Evolutionary conservation across 768 basidiomycete species (phyloP), one percentile per base, ranked within the genome.

Genomic region (Boletus rex-veris): DNA sequence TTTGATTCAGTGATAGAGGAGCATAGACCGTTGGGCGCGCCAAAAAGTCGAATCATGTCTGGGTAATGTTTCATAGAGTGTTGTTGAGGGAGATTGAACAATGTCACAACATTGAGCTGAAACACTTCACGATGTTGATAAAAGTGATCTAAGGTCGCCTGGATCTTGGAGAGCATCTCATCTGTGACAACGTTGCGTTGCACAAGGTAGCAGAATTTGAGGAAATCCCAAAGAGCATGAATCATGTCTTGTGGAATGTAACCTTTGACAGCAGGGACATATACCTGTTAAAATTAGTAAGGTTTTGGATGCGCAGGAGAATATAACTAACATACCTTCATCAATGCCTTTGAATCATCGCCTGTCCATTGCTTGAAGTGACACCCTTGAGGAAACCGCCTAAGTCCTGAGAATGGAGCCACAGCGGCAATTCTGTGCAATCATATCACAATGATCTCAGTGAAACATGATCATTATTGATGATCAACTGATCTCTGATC

Each of bases 171-270:
- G 1, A 39, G 7, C 1, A 2, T 31, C 6, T 3, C 12, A 5
- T 41, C 26, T 0, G 21, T 47, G 12, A 53, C 42, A 6, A 18
- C 5, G 2, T 48, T 41, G 9, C 2, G 12, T 2, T 4, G 2
- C 1, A 37, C 18, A 5, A 31, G 14, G 11, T 44, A 54, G 4
- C 47, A 43, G 19, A 48, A 48, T 2, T 54, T 26, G 0, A 49
- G 28, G 5, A 54, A 28, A 1, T 26, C 33, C 3, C 14, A 2
- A 1, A 54, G n/a, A 1, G 41, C 14, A 2, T 5, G 2, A 21
- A 54, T 2, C 1, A 54, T 15, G 4, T 44, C 3, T 0, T 5
- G 2, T 28, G 47, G 41, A 9, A 54, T 63, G 72, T 50, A 18
- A 3, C 48, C 48, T 5, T 50, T 31, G 4, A 50, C 14, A 3